These are phyloP conservation scores for Sclerospora graminicola DNA, from an alignment of 352 stramenopile genomes.

Conservation along the genomic window DNA sequence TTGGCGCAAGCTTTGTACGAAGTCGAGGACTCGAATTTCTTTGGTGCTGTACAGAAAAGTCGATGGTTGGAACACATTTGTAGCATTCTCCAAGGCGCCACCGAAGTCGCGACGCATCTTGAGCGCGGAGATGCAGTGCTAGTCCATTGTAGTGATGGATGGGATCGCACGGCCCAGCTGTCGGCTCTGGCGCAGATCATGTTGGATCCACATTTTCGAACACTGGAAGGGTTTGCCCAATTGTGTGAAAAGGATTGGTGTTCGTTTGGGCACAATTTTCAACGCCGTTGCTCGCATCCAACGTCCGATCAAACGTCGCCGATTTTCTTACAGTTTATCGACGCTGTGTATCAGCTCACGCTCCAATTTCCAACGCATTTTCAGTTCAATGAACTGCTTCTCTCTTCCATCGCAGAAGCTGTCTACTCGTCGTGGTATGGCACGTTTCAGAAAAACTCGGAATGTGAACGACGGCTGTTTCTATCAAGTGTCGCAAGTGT, in stretches of 20 bases:
- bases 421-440: slow-evolving; percentile 95
- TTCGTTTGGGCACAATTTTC: slow-evolving; percentile 85
- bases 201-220: slow-evolving; percentile 76
- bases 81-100: slow-evolving; percentile 62
- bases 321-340: slow-evolving; percentile 98
- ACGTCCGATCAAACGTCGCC: slow-evolving; percentile 92
- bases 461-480: slow-evolving; percentile 59
- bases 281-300: slow-evolving; percentile 62
- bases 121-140: slow-evolving; percentile 68
- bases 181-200: slow-evolving; percentile 73
- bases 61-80: slow-evolving; percentile 80
- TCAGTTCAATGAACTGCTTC: slow-evolving; percentile 94
- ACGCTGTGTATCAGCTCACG: slow-evolving; percentile 96
- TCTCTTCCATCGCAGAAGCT: slow-evolving; percentile 92
- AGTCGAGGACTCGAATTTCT: slow-evolving; percentile 81
- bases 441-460: slow-evolving; percentile 88
- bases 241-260: slow-evolving; percentile 86
- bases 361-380: slow-evolving; percentile 96
- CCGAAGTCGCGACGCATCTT: slow-evolving; percentile 61
- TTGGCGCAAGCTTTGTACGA: slow-evolving; percentile 70
- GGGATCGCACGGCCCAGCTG: slow-evolving; percentile 75
- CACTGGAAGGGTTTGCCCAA: slow-evolving; percentile 62
- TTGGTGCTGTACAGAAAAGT: slow-evolving; percentile 74
- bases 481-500: slow-evolving; percentile 55
- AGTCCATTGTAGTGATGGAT: slow-evolving; percentile 81